Percentiles rank a stretch among this genome's conserved stretches.
These are phyloP conservation scores for Parathielavia hyrcaniae DNA, from an alignment of 495 filamentous ascomycete genomes.

Conservation along the genomic window DNA sequence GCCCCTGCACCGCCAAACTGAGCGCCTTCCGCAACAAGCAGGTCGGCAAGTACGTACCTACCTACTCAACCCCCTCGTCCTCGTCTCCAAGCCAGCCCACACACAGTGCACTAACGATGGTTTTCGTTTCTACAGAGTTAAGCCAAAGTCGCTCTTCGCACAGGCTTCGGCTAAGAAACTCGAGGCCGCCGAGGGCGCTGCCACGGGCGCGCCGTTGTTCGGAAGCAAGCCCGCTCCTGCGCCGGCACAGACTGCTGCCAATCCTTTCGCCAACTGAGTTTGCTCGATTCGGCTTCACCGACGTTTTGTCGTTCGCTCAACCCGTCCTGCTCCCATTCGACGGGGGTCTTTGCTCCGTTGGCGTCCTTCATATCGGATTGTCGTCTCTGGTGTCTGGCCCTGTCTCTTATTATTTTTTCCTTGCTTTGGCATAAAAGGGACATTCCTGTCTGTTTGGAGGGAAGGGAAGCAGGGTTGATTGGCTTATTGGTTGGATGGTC, in stretches of 20 bases:
- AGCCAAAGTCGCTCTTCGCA: conserved; percentile 60
- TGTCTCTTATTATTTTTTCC: background rate
- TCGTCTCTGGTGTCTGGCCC: background rate
- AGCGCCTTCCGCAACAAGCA: conserved; percentile 77
- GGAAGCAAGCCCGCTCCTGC: conserved; percentile 13
- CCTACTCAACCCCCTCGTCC: background rate
- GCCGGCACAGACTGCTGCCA: background rate
- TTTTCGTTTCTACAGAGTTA: conserved; percentile 37
- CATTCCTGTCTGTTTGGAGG: background rate
- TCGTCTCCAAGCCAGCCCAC: background rate
- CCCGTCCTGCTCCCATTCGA: no score
- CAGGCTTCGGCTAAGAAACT: conserved; percentile 54
- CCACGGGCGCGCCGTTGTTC: conserved; percentile 30
- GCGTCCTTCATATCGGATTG: no score
- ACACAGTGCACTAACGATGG: conserved; percentile 13
- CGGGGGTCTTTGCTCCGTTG: background rate
- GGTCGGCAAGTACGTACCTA: conserved; percentile 54
- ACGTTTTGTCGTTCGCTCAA: no score
- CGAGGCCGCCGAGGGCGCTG: conserved; percentile 30
- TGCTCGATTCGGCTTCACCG: background rate
- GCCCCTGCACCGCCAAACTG: conserved; percentile 87
- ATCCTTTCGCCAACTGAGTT: conserved; percentile 10
- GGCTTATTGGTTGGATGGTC: conserved; percentile 9
- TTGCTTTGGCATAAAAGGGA: conserved; percentile 8
- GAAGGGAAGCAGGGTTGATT: background rate